phyloP scores from a whole-genome alignment of 352 stramenopile species.

The Globisporangium irregulare region DNA sequence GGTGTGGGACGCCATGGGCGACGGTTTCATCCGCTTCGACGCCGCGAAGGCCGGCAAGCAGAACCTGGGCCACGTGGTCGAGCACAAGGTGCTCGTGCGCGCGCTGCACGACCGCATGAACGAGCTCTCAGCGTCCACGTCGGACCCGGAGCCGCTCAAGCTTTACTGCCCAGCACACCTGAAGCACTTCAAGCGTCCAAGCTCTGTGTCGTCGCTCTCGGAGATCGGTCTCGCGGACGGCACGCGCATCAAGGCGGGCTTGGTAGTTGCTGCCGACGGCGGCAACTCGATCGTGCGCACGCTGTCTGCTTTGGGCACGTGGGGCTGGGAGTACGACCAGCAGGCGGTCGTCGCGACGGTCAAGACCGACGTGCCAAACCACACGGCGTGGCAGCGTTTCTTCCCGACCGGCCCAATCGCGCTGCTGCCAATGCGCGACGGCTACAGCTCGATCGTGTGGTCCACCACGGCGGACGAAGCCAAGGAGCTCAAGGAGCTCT shows the following conservation, averaged over 20 bases:
- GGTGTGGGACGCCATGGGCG: constrained; percentile 88
- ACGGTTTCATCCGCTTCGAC: constrained; percentile 88
- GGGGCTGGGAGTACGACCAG: constrained; percentile 92
- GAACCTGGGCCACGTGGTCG: constrained; percentile 78
- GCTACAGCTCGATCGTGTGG: constrained; percentile 91
- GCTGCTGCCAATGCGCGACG: constrained; percentile 88
- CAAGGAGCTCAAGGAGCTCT: constrained; percentile 71
- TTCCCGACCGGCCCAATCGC: constrained; percentile 87
- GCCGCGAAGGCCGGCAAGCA: constrained; percentile 53
- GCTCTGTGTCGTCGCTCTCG: constrained; percentile 41
- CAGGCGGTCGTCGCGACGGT: constrained; percentile 90
- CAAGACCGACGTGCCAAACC: constrained; percentile 74
- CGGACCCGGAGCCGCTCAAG: constrained; percentile 56
- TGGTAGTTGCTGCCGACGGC: constrained; percentile 88
- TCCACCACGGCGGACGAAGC: constrained; percentile 83
- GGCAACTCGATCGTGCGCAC: constrained; percentile 87
- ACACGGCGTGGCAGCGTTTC: constrained; percentile 91
- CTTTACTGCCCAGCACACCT: constrained; percentile 79
- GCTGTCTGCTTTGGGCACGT: constrained; percentile 83
- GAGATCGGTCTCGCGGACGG: constrained; percentile 67
- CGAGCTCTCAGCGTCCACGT: constrained; percentile 42
- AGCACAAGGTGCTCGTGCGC: constrained; percentile 86
- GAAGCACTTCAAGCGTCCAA: constrained; percentile 75
- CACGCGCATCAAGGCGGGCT: constrained; percentile 61
- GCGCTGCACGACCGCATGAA: constrained; percentile 86